These are phyloP conservation scores for Mycena belliarum DNA, from an alignment of 768 basidiomycete genomes.

Conservation along the genomic window DNA sequence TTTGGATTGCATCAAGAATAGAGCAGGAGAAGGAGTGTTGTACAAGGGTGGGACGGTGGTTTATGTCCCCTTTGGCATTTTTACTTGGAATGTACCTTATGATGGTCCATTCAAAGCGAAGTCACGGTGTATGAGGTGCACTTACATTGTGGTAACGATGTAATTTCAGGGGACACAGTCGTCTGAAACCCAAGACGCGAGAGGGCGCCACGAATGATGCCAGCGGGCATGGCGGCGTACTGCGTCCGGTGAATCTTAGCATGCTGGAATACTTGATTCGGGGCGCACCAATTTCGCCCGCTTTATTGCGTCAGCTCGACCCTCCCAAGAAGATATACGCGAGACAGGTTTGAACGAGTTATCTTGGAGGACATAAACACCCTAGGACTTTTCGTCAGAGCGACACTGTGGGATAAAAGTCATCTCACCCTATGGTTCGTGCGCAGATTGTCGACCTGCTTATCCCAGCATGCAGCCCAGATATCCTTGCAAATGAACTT, in stretches of 20 bases:
- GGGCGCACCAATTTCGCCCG: conserved; percentile 67
- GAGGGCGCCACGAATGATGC: conserved; percentile 83
- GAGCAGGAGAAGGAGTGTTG: not conserved
- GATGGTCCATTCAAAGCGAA: not conserved
- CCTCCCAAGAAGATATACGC: conserved; percentile 79
- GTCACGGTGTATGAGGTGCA: not conserved
- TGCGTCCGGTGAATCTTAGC: conserved; percentile 29
- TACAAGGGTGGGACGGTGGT: not conserved
- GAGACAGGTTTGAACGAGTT: conserved; percentile 85
- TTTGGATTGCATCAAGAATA: not conserved
- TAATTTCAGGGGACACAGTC: conserved; percentile 77
- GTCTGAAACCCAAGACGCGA: conserved; percentile 74
- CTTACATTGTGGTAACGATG: conserved; percentile 82
- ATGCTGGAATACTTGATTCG: not conserved
- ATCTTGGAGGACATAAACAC: conserved; percentile 92
- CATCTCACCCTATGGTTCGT: conserved; percentile 86
- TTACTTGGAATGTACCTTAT: conserved; percentile 86
- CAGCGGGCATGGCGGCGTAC: conserved; percentile 83
- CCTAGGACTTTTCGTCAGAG: conserved; percentile 45
- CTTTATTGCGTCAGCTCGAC: conserved; percentile 70
- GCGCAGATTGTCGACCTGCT: conserved; percentile 92
- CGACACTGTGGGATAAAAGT: not conserved
- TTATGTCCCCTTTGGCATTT: conserved; percentile 64
- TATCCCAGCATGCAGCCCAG: conserved; percentile 91
- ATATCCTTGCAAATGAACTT: conserved; percentile 97